Conservation (phyloP, 176 grass and related monocot species). For the Leersia perrieri region DNA sequence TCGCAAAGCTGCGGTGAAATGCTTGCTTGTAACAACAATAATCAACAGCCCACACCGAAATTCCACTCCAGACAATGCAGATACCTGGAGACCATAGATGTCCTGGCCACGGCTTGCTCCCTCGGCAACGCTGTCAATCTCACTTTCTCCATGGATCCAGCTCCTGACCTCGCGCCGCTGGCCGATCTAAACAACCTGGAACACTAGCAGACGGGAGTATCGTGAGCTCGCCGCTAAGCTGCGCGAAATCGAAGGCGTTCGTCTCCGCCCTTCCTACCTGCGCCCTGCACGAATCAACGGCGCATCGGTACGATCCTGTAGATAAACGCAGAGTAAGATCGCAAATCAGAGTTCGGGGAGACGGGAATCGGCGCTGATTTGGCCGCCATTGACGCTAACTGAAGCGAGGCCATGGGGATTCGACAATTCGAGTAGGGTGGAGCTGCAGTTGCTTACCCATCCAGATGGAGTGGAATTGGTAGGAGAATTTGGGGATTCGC, state of each 20-base stretch:
- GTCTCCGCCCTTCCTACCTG: slow-evolving; percentile 8
- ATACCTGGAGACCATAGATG: slow-evolving; percentile 50
- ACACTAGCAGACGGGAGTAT: not conserved
- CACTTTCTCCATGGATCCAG: slow-evolving; percentile 42
- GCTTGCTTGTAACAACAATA: not conserved
- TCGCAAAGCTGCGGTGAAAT: slow-evolving; percentile 46
- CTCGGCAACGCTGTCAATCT: slow-evolving; percentile 1
- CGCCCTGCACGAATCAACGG: slow-evolving; percentile 16
- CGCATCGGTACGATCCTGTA: slow-evolving; percentile 7
- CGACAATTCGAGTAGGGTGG: too few species aligned
- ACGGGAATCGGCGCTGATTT: not conserved
- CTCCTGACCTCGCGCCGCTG: not conserved
- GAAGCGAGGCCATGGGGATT: not conserved
- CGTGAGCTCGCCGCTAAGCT: not conserved
- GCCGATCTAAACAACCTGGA: slow-evolving; percentile 20
- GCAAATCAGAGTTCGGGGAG: not conserved
- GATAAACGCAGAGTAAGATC: not conserved
- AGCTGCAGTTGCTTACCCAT: slow-evolving; percentile 25
- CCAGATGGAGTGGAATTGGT: not conserved
- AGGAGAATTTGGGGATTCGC: not conserved
- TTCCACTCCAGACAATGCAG: not conserved
- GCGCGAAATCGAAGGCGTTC: not conserved
- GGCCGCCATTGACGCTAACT: not conserved
- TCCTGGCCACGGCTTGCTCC: slow-evolving; percentile 25
- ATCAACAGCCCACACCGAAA: not conserved